A percentile compares a stretch with the other conserved stretches of the same genome.
phyloP scores from a whole-genome alignment of 768 basidiomycete species.

The Suillus decipiens region DNA sequence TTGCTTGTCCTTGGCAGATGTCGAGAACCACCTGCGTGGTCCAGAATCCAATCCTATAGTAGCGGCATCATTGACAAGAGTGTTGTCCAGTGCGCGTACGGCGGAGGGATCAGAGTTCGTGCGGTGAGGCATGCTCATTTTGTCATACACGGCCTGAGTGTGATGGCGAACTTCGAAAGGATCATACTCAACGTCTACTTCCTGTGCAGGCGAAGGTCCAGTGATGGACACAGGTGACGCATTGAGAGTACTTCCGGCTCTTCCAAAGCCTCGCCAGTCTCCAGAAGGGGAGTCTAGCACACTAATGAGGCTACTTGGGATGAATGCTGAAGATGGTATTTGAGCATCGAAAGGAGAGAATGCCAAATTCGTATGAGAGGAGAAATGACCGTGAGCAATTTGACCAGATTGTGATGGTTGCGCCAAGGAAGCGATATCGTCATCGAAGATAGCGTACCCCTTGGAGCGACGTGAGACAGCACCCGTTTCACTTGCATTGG shows the following conservation, averaged over 20 bases:
- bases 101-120: constrained; percentile 38
- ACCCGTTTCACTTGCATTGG: constrained; percentile 15
- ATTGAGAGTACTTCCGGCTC: constrained; percentile 27
- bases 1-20: constrained; percentile 46
- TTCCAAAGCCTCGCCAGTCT: constrained; percentile 45
- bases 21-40: constrained; percentile 50
- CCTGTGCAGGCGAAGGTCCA: constrained; percentile 26
- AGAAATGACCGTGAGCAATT: constrained; percentile 18
- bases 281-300: constrained; percentile 54
- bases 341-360: constrained; percentile 60
- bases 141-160: constrained; percentile 20
- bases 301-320: constrained; percentile 53
- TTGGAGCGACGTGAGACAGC: constrained; percentile 32
- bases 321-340: constrained; percentile 47
- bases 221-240: constrained; percentile 46
- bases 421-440: constrained; percentile 36
- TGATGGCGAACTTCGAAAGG: constrained; percentile 47
- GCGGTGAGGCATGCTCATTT: constrained; percentile 32
- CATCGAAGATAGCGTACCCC: constrained; percentile 44
- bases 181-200: constrained; percentile 41
- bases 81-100: constrained; percentile 16
- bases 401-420: constrained; percentile 19
- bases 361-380: constrained; percentile 24
- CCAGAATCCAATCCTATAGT: constrained; percentile 28
- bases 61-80: constrained; percentile 11